phyloP scores from a whole-genome alignment of 2,329 filamentous ascomycete species.

The Metarhizium rileyi region DNA sequence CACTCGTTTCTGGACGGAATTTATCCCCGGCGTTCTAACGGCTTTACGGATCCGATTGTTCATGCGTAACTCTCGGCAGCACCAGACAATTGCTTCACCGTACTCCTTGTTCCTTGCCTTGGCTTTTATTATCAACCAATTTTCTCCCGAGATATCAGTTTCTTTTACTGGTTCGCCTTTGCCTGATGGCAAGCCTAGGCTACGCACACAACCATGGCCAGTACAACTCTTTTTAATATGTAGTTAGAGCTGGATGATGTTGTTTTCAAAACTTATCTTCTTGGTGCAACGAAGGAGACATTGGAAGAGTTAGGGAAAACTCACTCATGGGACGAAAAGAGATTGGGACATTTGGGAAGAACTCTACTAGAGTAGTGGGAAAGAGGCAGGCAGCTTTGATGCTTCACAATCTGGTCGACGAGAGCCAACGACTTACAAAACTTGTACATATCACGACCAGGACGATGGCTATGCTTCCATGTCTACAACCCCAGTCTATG shows the following conservation, averaged over 20 bases:
- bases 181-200: background rate
- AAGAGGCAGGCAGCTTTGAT: background rate
- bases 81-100: background rate
- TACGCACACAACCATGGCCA: background rate
- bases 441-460: slow-evolving; percentile 15
- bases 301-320: background rate
- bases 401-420: background rate
- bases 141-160: background rate
- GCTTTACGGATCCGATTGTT: slow-evolving; percentile 1
- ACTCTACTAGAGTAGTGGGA: background rate
- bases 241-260: background rate
- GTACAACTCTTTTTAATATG: slow-evolving; percentile 7
- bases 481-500: background rate
- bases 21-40: slow-evolving; percentile 10
- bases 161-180: background rate
- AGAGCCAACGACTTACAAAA: background rate
- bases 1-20: slow-evolving; percentile 4
- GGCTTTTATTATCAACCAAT: background rate
- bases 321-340: background rate
- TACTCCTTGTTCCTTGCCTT: background rate
- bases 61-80: background rate
- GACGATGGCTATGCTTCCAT: slow-evolving; percentile 12
- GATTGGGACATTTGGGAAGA: background rate
- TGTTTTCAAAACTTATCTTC: background rate
- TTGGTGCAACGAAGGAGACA: background rate